Evolutionary conservation across 148 eudicot species (phyloP).

Genomic region (Salicornia ramosissima): DNA sequence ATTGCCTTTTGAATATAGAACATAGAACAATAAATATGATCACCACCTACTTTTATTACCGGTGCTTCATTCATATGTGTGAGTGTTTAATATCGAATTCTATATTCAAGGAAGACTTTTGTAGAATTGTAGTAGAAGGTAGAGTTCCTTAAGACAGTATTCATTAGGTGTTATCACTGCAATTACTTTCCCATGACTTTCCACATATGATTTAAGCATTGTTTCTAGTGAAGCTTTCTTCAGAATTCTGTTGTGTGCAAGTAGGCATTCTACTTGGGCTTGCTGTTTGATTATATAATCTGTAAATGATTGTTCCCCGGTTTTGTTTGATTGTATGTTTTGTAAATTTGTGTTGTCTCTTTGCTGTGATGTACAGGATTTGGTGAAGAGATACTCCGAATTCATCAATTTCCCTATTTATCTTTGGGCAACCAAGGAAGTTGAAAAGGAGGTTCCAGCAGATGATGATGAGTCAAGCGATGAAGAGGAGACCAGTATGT

Average conservation of each 20-base stretch:
- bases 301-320: no score
- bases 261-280: neutral
- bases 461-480: slow-evolving; percentile 89
- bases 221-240: neutral
- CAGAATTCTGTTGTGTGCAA: neutral
- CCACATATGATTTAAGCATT: neutral
- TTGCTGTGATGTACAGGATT: slow-evolving; percentile 44
- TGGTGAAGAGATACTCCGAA: slow-evolving; percentile 91
- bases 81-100: neutral
- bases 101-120: neutral
- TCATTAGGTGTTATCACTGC: neutral
- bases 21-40: neutral
- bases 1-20: neutral
- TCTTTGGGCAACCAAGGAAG: slow-evolving; percentile 94
- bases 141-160: neutral
- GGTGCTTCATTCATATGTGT: neutral
- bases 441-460: slow-evolving; percentile 91
- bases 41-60: neutral
- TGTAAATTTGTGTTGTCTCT: neutral
- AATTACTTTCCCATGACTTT: neutral
- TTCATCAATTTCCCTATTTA: slow-evolving; percentile 92
- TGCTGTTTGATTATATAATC: neutral
- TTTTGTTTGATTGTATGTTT: neutral
- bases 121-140: neutral
- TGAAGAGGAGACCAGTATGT: slow-evolving; percentile 81